Conservation (phyloP, 805 yeast genomes). For the Saitoella complicata region DNA sequence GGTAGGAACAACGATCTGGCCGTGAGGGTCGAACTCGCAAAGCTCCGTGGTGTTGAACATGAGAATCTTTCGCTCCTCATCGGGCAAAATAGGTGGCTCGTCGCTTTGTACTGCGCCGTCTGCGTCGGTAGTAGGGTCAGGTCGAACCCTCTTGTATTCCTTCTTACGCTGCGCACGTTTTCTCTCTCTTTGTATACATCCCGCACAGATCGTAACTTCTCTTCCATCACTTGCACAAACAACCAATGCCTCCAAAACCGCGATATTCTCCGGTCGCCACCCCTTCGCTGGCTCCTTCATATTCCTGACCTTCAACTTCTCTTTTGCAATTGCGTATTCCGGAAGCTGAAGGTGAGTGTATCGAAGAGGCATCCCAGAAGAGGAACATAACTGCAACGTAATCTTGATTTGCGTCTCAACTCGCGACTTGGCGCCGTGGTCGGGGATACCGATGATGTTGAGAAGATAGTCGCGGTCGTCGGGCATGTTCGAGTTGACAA, state of each 20-base stretch:
- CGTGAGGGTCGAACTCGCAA: conserved; percentile 39
- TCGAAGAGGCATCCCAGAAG: conserved; percentile 48
- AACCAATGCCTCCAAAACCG: conserved; percentile 61
- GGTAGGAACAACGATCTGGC: conserved; percentile 35
- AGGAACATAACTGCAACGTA: conserved; percentile 48
- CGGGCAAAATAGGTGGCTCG: conserved; percentile 67
- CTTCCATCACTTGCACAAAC: conserved; percentile 33
- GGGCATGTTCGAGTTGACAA: no score
- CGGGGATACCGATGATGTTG: conserved; percentile 25
- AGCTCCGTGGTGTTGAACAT: conserved; percentile 86
- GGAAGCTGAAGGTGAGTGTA: conserved; percentile 46
- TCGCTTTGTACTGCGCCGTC: conserved; percentile 19
- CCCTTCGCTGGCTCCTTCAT: conserved; percentile 13
- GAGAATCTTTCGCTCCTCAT: conserved; percentile 61
- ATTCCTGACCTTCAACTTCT: conserved; percentile 50
- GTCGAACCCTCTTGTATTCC: no score
- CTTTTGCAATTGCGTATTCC: conserved; percentile 72
- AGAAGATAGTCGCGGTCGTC: conserved; percentile 15
- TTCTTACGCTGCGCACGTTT: conserved; percentile 89
- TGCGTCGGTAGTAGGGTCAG: conserved; percentile 35
- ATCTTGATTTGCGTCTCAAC: conserved; percentile 93
- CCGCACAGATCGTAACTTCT: conserved; percentile 64
- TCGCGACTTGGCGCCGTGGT: conserved; percentile 66
- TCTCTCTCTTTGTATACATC: conserved; percentile 84
- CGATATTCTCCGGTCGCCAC: conserved; percentile 10